Evolutionary conservation across 1,284 basidiomycete species (phyloP).

Genomic region (Pseudozyma pruni): DNA sequence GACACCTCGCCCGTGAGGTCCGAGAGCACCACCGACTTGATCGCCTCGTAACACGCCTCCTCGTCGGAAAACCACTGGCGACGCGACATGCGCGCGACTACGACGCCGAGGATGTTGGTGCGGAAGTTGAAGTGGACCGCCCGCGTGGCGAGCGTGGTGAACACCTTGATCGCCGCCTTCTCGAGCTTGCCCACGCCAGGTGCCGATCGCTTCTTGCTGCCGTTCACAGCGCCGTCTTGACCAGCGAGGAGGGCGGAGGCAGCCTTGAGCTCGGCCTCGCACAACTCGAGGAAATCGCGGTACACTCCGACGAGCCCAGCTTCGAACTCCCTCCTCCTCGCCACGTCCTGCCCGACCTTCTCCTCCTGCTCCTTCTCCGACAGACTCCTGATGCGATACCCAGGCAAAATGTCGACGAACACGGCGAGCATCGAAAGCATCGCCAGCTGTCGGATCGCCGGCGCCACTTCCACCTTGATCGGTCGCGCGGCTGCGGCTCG

Average conservation of each 20-base stretch:
- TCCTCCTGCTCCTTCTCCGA: constrained; percentile 90
- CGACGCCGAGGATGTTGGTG: constrained; percentile 86
- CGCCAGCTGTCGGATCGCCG: constrained; percentile 84
- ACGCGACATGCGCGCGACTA: constrained; percentile 85
- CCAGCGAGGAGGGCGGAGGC: constrained; percentile 64
- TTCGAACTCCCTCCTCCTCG: constrained; percentile 91
- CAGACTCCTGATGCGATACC: constrained; percentile 80
- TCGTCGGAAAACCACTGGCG: constrained; percentile 73
- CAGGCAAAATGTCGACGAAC: constrained; percentile 92
- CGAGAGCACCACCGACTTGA: constrained; percentile 82
- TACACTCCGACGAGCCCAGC: constrained; percentile 92
- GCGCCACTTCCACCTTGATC: constrained; percentile 74
- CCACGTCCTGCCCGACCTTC: constrained; percentile 93
- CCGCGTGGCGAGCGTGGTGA: constrained; percentile 84
- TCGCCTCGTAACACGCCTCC: constrained; percentile 80
- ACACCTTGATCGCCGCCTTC: constrained; percentile 77
- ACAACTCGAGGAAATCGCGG: constrained; percentile 83
- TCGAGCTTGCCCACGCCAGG: constrained; percentile 62
- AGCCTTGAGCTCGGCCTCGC: constrained; percentile 84
- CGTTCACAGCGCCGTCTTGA: neutral
- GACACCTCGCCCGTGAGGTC: constrained; percentile 84
- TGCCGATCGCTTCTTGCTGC: neutral
- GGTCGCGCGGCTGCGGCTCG: constrained; percentile 43
- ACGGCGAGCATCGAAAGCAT: constrained; percentile 91
- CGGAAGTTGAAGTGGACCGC: constrained; percentile 98